phyloP scores from a whole-genome alignment of 148 eudicot genomes.

The Fagopyrum tataricum region DNA sequence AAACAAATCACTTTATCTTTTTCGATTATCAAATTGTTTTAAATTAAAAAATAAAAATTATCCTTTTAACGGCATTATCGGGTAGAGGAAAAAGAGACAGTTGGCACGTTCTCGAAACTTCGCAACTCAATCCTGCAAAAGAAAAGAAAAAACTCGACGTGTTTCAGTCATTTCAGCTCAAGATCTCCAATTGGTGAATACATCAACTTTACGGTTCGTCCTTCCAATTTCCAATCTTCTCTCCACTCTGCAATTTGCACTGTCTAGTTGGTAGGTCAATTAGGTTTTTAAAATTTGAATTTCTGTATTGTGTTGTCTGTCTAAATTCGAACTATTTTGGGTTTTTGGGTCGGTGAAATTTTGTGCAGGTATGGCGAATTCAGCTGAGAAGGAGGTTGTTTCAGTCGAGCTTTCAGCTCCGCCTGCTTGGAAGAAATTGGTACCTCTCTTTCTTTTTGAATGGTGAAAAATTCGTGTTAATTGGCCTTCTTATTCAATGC shows the following conservation, averaged over 20 bases:
- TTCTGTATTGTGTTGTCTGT: background rate
- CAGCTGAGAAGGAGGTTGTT: conserved; percentile 22
- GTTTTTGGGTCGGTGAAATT: background rate
- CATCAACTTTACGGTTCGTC: conserved; percentile 8
- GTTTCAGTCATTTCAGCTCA: background rate
- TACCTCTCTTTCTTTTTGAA: conserved; percentile 14
- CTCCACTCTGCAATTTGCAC: background rate
- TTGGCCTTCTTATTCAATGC: background rate
- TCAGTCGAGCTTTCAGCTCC: conserved; percentile 43
- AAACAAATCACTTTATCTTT: too few species aligned
- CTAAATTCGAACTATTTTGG: background rate
- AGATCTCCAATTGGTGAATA: background rate
- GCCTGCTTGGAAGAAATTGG: conserved; percentile 47
- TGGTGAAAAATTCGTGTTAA: background rate
- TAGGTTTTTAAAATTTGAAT: background rate
- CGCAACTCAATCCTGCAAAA: background rate
- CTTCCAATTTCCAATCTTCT: background rate
- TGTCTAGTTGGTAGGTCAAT: background rate
- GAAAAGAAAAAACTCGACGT: background rate
- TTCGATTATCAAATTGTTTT: too few species aligned
- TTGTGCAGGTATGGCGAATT: conserved; percentile 28
- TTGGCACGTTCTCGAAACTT: conserved; percentile 14
- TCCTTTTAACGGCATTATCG: conserved; percentile 13
- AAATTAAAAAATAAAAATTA: background rate
- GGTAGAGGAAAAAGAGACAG: conserved; percentile 9